Evolutionary conservation across 352 stramenopile genomes (phyloP).

Genomic region (Phytophthora melonis): DNA sequence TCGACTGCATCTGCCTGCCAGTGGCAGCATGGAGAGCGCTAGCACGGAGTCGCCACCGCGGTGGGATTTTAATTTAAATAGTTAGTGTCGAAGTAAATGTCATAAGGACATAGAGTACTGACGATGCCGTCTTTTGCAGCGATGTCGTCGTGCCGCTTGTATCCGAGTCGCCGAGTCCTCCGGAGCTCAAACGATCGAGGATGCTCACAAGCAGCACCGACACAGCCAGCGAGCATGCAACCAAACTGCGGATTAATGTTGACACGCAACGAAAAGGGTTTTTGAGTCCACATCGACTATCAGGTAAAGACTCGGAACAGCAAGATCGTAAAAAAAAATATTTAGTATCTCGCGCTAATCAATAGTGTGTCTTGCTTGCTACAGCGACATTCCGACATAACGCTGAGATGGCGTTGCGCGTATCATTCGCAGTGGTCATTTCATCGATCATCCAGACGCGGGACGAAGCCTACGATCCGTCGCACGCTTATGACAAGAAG

Average conservation of each 20-base stretch:
- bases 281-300: conserved; percentile 32
- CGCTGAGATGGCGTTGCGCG: conserved; percentile 56
- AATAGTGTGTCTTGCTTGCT: neutral
- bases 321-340: neutral
- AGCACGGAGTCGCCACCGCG: neutral
- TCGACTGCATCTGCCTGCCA: neutral
- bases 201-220: conserved; percentile 27
- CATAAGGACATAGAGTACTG: neutral
- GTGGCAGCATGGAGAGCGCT: neutral
- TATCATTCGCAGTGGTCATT: conserved; percentile 66
- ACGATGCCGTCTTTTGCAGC: neutral
- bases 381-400: conserved; percentile 48
- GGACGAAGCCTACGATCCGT: conserved; percentile 43
- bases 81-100: neutral
- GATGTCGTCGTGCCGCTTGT: conserved; percentile 6
- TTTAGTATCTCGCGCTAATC: too few relatives aligned
- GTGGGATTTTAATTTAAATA: neutral
- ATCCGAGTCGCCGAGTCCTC: neutral
- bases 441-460: conserved; percentile 69
- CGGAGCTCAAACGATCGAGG: conserved; percentile 7
- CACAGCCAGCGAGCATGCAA: conserved; percentile 14
- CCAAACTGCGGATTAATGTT: conserved; percentile 33
- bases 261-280: conserved; percentile 24
- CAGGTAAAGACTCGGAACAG: conserved; percentile 26
- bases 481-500: conserved; percentile 44